These are phyloP conservation scores for Rhodotorula diobovata DNA, from an alignment of 768 basidiomycete species.

Conservation along the genomic window DNA sequence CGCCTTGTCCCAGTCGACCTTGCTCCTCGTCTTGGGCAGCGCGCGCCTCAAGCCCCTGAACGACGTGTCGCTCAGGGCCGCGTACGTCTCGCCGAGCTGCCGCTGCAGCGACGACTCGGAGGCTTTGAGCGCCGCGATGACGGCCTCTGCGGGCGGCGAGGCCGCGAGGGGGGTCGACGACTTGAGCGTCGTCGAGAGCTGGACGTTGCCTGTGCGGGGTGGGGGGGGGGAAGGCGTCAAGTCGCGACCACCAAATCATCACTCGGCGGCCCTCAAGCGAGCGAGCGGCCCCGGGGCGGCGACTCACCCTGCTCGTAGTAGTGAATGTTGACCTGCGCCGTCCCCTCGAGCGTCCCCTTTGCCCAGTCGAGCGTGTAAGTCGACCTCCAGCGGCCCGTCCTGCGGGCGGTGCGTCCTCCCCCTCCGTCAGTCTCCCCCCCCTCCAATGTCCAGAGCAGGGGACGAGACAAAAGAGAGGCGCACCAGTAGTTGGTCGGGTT, in stretches of 20 bases:
- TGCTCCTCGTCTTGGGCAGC: conserved; percentile 83
- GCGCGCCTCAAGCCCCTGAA: conserved; percentile 88
- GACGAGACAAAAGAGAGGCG: conserved; percentile 21
- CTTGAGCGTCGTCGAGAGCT: conserved; percentile 71
- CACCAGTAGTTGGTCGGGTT: conserved; percentile 91
- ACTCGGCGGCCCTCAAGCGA: too few species aligned
- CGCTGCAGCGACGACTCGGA: conserved; percentile 77
- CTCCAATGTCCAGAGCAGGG: not conserved
- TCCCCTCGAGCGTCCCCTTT: conserved; percentile 54
- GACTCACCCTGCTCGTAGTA: conserved; percentile 84
- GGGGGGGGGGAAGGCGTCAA: not conserved
- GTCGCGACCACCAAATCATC: too few species aligned
- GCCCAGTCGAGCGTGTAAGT: conserved; percentile 70
- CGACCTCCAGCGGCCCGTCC: conserved; percentile 94
- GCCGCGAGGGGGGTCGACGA: conserved; percentile 55
- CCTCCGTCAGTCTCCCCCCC: not conserved
- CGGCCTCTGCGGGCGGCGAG: conserved; percentile 59
- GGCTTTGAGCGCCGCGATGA: conserved; percentile 68
- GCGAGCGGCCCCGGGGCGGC: too few species aligned
- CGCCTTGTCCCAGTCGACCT: conserved; percentile 94
- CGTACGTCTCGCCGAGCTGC: conserved; percentile 74
- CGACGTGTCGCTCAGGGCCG: conserved; percentile 84
- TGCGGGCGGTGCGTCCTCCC: conserved; percentile 44
- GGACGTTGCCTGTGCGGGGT: conserved; percentile 60
- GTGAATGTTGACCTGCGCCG: conserved; percentile 82